A percentile compares a stretch with the other conserved stretches of the same genome.
phyloP scores from a whole-genome alignment of 75 land plant genomes.

The Ceratopteris richardii region DNA sequence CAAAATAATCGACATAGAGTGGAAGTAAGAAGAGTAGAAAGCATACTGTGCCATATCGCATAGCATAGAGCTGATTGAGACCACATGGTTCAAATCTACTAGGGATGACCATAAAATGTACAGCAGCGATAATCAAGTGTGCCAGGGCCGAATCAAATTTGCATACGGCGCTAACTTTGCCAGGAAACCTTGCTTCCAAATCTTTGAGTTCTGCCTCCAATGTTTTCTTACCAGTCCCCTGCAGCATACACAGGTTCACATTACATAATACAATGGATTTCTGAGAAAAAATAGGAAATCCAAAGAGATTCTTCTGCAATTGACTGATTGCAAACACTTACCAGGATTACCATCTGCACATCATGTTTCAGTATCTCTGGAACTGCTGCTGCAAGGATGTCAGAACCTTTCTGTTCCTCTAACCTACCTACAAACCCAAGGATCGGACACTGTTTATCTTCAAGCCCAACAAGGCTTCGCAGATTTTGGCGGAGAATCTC shows the following conservation, averaged over 20 bases:
- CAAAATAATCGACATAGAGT: background rate
- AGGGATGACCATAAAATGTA: conserved; percentile 63
- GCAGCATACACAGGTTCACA: background rate
- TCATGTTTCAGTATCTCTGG: conserved; percentile 51
- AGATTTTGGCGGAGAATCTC: too few relatives aligned
- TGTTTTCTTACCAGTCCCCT: conserved; percentile 92
- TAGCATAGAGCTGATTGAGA: conserved; percentile 84
- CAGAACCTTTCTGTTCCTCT: conserved; percentile 96
- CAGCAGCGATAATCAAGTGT: conserved; percentile 74
- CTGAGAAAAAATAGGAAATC: background rate
- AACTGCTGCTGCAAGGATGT: conserved; percentile 75
- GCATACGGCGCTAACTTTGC: conserved; percentile 59
- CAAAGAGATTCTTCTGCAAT: too few relatives aligned
- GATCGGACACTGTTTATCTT: too few relatives aligned
- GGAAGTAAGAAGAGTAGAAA: background rate
- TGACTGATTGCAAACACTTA: conserved; percentile 33
- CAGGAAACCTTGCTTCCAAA: conserved; percentile 54
- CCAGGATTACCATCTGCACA: conserved; percentile 74
- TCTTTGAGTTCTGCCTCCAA: conserved; percentile 68
- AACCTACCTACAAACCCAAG: conserved; percentile 86
- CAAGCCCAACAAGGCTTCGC: too few relatives aligned
- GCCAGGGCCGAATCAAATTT: conserved; percentile 80
- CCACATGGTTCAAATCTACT: conserved; percentile 97
- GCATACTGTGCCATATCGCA: conserved; percentile 87
- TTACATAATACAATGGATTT: background rate